phyloP scores from a whole-genome alignment of 805 yeast genomes.

The Blastobotrys muscicola region DNA sequence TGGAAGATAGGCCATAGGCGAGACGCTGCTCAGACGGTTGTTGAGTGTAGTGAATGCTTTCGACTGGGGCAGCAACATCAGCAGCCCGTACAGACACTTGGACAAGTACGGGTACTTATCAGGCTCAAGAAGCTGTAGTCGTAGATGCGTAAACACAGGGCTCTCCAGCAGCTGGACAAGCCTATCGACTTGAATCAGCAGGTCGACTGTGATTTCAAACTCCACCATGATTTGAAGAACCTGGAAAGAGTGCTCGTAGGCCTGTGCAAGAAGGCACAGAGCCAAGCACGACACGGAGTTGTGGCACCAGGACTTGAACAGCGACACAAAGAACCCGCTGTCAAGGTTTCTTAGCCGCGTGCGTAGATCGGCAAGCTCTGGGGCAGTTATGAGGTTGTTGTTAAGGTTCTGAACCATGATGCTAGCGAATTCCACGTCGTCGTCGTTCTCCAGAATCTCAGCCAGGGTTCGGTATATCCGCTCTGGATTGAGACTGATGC shows the following conservation, averaged over 20 bases:
- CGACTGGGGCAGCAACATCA: conserved; percentile 92
- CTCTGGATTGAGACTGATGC: conserved; percentile 73
- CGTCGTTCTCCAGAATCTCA: conserved; percentile 52
- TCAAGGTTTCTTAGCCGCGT: conserved; percentile 57
- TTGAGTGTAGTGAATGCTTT: conserved; percentile 77
- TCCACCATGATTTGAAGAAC: conserved; percentile 74
- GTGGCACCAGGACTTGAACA: conserved; percentile 87
- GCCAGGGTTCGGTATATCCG: conserved; percentile 75
- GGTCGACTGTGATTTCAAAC: conserved; percentile 67
- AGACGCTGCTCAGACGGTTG: conserved; percentile 58
- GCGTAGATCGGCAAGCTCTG: conserved; percentile 65
- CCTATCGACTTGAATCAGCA: conserved; percentile 79
- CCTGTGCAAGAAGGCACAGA: conserved; percentile 75
- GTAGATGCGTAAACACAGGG: conserved; percentile 78
- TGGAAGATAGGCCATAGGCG: conserved; percentile 27
- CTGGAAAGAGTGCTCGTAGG: conserved; percentile 79
- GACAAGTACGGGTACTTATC: conserved; percentile 69
- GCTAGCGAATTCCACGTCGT: conserved; percentile 60
- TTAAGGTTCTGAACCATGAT: conserved; percentile 80
- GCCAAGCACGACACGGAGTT: conserved; percentile 84
- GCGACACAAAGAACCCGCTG: conserved; percentile 52
- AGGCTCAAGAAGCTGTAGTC: conserved; percentile 85
- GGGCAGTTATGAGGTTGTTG: conserved; percentile 76
- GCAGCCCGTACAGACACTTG: conserved; percentile 81
- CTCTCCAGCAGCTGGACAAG: conserved; percentile 85